These are phyloP conservation scores for Heteromeles arbutifolia DNA, from an alignment of 306 rosid genomes.

Conservation along the genomic window DNA sequence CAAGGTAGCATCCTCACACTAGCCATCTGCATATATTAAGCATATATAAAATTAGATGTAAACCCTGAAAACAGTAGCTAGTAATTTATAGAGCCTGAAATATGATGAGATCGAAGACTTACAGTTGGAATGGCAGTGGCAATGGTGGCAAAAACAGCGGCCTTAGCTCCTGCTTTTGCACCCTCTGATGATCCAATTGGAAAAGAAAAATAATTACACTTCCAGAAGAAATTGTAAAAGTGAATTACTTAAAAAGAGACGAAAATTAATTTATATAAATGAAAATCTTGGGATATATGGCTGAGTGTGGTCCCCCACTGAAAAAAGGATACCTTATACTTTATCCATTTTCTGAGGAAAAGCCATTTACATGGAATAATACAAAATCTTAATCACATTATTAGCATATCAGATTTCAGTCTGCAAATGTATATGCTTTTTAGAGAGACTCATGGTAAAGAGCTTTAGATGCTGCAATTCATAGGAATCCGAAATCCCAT, in stretches of 20 bases:
- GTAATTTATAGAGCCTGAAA: not conserved
- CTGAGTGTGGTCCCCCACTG: conserved; percentile 7
- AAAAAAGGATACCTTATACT: not conserved
- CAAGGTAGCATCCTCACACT: conserved; percentile 95
- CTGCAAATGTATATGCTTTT: not conserved
- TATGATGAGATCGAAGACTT: conserved; percentile 6
- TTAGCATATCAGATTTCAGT: not conserved
- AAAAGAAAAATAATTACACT: not conserved
- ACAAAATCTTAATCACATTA: conserved; percentile 22
- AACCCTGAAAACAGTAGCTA: not conserved
- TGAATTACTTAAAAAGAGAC: not conserved
- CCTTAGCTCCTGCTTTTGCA: conserved; percentile 89
- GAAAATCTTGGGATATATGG: not conserved
- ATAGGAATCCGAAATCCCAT: not conserved
- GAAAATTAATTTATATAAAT: not conserved
- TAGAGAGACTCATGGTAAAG: not conserved
- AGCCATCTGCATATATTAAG: conserved; percentile 51
- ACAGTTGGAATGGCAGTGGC: conserved; percentile 97
- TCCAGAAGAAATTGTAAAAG: not conserved
- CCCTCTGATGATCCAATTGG: conserved; percentile 52
- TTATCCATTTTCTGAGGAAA: conserved; percentile 9
- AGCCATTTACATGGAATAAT: not conserved
- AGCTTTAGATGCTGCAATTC: not conserved
- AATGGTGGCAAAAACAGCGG: conserved; percentile 74
- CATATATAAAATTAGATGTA: not conserved